phyloP scores from a whole-genome alignment of 495 filamentous ascomycete genomes.

The Aspergillus heteromorphus region DNA sequence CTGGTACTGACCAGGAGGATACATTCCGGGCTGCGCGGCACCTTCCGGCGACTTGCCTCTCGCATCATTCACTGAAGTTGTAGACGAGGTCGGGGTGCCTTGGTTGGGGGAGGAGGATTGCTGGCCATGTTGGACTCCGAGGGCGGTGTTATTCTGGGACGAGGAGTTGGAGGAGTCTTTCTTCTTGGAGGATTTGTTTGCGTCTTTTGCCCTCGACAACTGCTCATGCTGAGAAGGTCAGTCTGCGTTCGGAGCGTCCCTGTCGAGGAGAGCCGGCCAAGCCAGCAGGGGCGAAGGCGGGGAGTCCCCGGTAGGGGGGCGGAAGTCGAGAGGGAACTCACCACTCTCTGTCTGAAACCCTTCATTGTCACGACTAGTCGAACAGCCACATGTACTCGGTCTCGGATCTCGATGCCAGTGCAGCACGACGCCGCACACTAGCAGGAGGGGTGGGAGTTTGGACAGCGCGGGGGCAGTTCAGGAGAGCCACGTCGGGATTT shows the following conservation, averaged over 20 bases:
- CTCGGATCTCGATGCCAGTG: slow-evolving; percentile 30
- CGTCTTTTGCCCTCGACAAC: slow-evolving; percentile 93
- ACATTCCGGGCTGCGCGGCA: slow-evolving; percentile 41
- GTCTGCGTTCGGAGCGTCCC: slow-evolving; percentile 13
- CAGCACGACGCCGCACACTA: slow-evolving; percentile 38
- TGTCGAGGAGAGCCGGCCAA: slow-evolving; percentile 15
- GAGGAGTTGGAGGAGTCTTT: slow-evolving; percentile 76
- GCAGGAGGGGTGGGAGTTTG: slow-evolving; percentile 25
- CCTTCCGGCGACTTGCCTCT: slow-evolving; percentile 75
- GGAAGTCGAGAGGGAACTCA: slow-evolving; percentile 47
- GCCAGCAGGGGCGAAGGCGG: slow-evolving; percentile 3
- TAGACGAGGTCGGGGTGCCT: slow-evolving; percentile 76
- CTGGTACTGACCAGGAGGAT: slow-evolving; percentile 34
- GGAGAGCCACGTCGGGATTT: slow-evolving; percentile 25
- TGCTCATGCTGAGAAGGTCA: slow-evolving; percentile 60
- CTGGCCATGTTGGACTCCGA: slow-evolving; percentile 44
- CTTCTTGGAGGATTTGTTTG: slow-evolving; percentile 91
- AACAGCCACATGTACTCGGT: slow-evolving; percentile 39
- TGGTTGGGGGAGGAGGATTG: slow-evolving; percentile 59
- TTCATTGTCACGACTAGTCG: slow-evolving; percentile 67
- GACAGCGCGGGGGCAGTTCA: slow-evolving; percentile 18
- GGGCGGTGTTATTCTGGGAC: slow-evolving; percentile 46
- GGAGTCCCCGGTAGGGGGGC: slow-evolving; percentile 6
- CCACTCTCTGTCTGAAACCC: slow-evolving; percentile 95
- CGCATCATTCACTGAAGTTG: slow-evolving; percentile 76